Percentiles rank a stretch among this genome's conserved stretches.
Conservation (phyloP, 225 moss, liverwort and hornwort species). For the Antitrichia curtipendula region DNA sequence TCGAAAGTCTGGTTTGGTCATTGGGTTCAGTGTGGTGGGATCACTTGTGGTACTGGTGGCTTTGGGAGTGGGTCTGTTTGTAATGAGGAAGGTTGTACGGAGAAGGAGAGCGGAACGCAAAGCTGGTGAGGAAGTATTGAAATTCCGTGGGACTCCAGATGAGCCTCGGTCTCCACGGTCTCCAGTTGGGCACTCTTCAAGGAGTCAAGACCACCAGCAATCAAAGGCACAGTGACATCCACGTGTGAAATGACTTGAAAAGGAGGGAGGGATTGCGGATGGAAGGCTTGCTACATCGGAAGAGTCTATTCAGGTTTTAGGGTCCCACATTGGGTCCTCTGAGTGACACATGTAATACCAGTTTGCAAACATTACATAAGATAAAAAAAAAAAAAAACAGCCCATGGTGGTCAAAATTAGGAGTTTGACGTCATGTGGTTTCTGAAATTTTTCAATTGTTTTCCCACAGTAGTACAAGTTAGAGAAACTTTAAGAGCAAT, state of each 20-base stretch:
- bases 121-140: fast-evolving
- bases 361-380: not conserved
- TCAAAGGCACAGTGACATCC: not conserved
- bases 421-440: too few species aligned
- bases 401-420: too few species aligned
- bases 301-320: not conserved
- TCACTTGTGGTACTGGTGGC: not conserved
- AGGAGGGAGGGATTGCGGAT: too few species aligned
- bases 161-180: not conserved
- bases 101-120: not conserved
- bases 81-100: too few species aligned
- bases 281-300: not conserved
- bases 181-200: not conserved
- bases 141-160: not conserved
- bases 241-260: too few species aligned
- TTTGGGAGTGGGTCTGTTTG: not conserved
- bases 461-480: too few species aligned
- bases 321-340: too few species aligned
- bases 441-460: too few species aligned
- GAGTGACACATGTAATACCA: not conserved
- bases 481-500: too few species aligned
- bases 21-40: not conserved
- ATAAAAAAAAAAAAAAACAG: too few species aligned
- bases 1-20: not conserved
- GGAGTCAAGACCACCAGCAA: not conserved